Conservation (phyloP, 306 rosid genomes). For the Cucumis sativus region Cucumber_9930_V3 NC_026659.2:30835001-30835500, state of each 20-base stretch:
- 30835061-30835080: constrained; percentile 54
- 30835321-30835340: constrained; percentile 56
- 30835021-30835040: constrained; percentile 36
- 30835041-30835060: constrained; percentile 22
- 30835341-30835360: constrained; percentile 81
- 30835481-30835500: background rate
- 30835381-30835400: constrained; percentile 24
- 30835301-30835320: constrained; percentile 37
- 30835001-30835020: constrained; percentile 42
- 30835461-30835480: constrained; percentile 25
- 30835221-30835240: constrained; percentile 16
- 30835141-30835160: constrained; percentile 87
- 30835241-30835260: constrained; percentile 25
- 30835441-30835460: constrained; percentile 81
- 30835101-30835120: constrained; percentile 33
- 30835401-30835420: constrained; percentile 90
- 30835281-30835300: constrained; percentile 28
- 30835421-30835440: constrained; percentile 77
- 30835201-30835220: constrained; percentile 47
- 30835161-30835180: constrained; percentile 73
- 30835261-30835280: constrained; percentile 50
- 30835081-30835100: constrained; percentile 37
- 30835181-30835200: constrained; percentile 67
- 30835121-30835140: constrained; percentile 69
- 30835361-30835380: constrained; percentile 63